Percentiles rank a stretch among this genome's conserved stretches.
phyloP scores from a whole-genome alignment of 2,329 filamentous ascomycete species.

The Kalmusia sp. region DNA sequence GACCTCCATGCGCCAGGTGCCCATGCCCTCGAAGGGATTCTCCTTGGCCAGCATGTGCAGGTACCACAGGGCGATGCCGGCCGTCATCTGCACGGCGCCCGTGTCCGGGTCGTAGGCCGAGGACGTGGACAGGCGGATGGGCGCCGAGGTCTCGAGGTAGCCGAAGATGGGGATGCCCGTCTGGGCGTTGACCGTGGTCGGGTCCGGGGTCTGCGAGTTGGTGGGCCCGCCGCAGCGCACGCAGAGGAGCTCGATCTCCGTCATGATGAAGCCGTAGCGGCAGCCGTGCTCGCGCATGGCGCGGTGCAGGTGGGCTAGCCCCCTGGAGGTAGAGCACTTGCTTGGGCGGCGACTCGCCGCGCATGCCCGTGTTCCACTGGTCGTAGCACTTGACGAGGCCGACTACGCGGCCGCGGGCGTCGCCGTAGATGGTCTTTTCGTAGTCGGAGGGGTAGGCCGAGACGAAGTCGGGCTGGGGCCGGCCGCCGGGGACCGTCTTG shows the following conservation, averaged over 20 bases:
- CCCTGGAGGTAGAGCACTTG: conserved; percentile 88
- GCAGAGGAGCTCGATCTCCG: conserved; percentile 91
- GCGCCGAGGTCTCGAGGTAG: conserved; percentile 76
- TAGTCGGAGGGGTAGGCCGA: conserved; percentile 65
- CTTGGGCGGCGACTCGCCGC: conserved; percentile 81
- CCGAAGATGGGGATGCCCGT: conserved; percentile 78
- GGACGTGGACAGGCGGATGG: conserved; percentile 62
- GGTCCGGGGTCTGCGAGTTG: conserved; percentile 33
- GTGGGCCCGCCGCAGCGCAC: conserved; percentile 75
- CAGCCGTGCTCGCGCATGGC: conserved; percentile 93
- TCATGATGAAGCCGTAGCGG: conserved; percentile 95
- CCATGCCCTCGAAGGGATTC: conserved; percentile 66
- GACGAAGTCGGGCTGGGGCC: conserved; percentile 70
- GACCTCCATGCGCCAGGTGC: conserved; percentile 72
- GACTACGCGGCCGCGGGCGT: conserved; percentile 67
- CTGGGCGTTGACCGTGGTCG: conserved; percentile 51
- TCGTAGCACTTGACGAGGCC: conserved; percentile 92
- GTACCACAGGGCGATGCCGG: conserved; percentile 78
- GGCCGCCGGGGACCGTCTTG: conserved; percentile 48
- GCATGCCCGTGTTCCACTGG: conserved; percentile 95
- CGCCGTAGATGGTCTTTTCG: conserved; percentile 57
- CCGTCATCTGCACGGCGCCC: conserved; percentile 65
- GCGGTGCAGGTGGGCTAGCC: conserved; percentile 84
- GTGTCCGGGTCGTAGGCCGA: conserved; percentile 40
- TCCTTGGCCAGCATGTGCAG: conserved; percentile 75